phyloP scores from a whole-genome alignment of 768 basidiomycete genomes.

The Amanita muscaria region DNA sequence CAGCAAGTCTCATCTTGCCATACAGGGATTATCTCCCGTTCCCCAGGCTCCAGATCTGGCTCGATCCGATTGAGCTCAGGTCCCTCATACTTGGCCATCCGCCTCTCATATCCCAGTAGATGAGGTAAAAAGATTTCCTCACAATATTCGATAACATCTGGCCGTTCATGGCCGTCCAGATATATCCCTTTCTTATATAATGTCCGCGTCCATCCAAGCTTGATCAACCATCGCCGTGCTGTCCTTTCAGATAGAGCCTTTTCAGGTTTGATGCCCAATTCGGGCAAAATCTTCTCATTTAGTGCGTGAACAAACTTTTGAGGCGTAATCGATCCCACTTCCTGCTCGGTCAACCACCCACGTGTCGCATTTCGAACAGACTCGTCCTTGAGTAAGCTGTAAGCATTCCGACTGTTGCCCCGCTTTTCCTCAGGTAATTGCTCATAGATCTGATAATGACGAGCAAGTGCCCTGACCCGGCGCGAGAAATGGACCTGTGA shows the following conservation, averaged over 20 bases:
- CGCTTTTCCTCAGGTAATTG: conserved; percentile 21
- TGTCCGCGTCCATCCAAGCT: conserved; percentile 24
- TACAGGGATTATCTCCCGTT: no score
- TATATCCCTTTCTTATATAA: conserved; percentile 23
- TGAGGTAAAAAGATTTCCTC: conserved; percentile 21
- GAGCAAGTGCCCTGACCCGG: conserved; percentile 20
- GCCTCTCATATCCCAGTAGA: no score
- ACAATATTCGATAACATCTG: conserved; percentile 26
- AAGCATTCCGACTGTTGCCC: conserved; percentile 15
- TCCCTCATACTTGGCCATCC: no score
- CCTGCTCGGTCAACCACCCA: conserved; percentile 16
- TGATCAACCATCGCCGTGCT: conserved; percentile 29
- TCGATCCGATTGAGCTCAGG: no score
- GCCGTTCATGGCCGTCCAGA: conserved; percentile 28
- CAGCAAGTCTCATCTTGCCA: no score
- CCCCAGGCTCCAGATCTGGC: no score
- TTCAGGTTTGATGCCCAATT: conserved; percentile 21
- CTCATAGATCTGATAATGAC: conserved; percentile 29
- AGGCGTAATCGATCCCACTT: conserved; percentile 23
- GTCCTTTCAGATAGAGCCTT: conserved; percentile 23
- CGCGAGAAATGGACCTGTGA: conserved; percentile 21
- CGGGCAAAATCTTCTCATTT: conserved; percentile 22
- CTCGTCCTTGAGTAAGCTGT: conserved; percentile 18
- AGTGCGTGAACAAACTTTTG: conserved; percentile 16
- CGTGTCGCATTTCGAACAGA: conserved; percentile 9